These are phyloP conservation scores for Prunus fruticosa DNA, from an alignment of 306 rosid genomes.

Conservation along the genomic window DNA sequence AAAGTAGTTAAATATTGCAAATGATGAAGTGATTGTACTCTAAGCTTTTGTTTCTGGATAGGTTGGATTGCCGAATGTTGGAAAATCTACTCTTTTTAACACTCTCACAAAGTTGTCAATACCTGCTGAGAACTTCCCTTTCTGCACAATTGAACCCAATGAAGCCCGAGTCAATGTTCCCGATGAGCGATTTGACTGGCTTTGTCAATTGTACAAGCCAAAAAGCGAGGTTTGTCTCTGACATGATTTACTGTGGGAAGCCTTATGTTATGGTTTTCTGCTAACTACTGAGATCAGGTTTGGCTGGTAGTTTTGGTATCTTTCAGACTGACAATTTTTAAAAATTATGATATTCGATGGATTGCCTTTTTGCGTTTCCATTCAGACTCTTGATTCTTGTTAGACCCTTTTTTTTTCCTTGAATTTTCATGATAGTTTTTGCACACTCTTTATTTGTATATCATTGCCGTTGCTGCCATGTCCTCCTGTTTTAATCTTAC, in stretches of 20 bases:
- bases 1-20: neutral
- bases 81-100: conserved; percentile 93
- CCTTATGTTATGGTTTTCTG: neutral
- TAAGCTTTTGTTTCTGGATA: conserved; percentile 28
- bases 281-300: neutral
- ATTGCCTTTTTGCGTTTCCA: neutral
- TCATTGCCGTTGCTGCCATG: neutral
- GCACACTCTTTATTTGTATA: neutral
- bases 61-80: conserved; percentile 99
- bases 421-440: neutral
- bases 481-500: neutral
- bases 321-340: neutral
- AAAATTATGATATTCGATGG: neutral
- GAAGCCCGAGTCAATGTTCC: conserved; percentile 95
- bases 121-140: conserved; percentile 98
- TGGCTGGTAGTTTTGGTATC: neutral
- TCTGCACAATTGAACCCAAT: conserved; percentile 98
- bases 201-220: conserved; percentile 82
- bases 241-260: neutral
- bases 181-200: conserved; percentile 97
- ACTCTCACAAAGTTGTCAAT: conserved; percentile 87
- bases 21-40: neutral
- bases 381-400: neutral
- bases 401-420: neutral
- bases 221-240: conserved; percentile 75